Evolutionary conservation across 179 eudicot species (phyloP), one percentile per base, ranked within the genome.

Genomic region (Vitellaria paradoxa): DNA sequence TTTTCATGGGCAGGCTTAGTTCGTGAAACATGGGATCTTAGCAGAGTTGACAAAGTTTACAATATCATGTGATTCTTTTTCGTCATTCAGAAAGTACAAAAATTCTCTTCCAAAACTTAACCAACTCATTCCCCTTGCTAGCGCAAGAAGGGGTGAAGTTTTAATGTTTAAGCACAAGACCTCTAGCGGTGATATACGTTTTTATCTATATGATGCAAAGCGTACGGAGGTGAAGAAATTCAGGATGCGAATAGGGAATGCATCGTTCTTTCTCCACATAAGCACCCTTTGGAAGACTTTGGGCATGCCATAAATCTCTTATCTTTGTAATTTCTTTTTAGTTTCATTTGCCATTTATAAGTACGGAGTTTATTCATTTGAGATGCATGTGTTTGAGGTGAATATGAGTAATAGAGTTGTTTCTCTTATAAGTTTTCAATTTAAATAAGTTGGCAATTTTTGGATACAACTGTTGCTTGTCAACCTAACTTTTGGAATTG

Each of bases 121-220:
- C 30, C n/a, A 68, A 68, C 72, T 68, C n/a, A 30, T 68, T 68
- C 72, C 55, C 52, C 17, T 68, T 10, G 72, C 53, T 7, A 4
- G 55, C 12, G 12, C 50, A 11, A 45, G 55, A 68, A 68, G 12
- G 21, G 72, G 72, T 18, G 55, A 68, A 68, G 53, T 68, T 46
- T 45, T 68, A 23, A 45, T 46, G 46, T 65, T 65, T 42, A 30
- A 30, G 17, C 45, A 17, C 40, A 64, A 52, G 13, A 52, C 13
- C 56, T 52, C 20, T 0, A 3, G 67, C 26, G 13, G 13, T 3
- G 47, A 68, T 18, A 18, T 18, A 4, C 23, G 30, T 26, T n/a
- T 45, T 67, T 68, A 68, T 68, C 72, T 46, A 49, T 68, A 68
- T 6, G 55, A n/a, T 11, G 45, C 26, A 20, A 45, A 9, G 52